Evolutionary conservation across 2,329 filamentous ascomycete species (phyloP).

Genomic region (Anthostomella pinea): DNA sequence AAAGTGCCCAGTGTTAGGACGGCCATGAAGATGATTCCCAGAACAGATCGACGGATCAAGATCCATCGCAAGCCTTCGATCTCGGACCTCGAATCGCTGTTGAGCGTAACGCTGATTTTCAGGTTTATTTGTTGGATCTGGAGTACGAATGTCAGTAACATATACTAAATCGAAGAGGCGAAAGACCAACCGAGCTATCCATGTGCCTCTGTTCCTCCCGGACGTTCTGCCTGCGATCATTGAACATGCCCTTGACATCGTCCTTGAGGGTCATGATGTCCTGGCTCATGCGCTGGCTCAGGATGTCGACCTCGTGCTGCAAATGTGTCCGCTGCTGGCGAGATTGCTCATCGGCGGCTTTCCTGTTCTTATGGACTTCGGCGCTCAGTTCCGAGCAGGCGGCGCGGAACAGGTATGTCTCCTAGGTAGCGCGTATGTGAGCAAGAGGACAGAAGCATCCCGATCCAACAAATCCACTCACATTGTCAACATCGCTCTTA

Average conservation of each 20-base stretch:
- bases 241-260: slow-evolving; percentile 91
- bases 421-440: slow-evolving; percentile 38
- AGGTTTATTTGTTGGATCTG: slow-evolving; percentile 93
- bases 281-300: slow-evolving; percentile 80
- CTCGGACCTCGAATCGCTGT: slow-evolving; percentile 86
- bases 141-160: slow-evolving; percentile 2
- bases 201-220: slow-evolving; percentile 81
- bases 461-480: slow-evolving; percentile 9
- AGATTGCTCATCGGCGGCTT: slow-evolving; percentile 74
- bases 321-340: slow-evolving; percentile 79
- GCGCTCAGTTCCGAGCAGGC: slow-evolving; percentile 89
- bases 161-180: slow-evolving; percentile 3
- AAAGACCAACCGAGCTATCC: slow-evolving; percentile 68
- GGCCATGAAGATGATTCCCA: slow-evolving; percentile 66
- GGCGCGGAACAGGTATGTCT: slow-evolving; percentile 89
- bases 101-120: slow-evolving; percentile 87
- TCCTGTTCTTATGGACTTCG: slow-evolving; percentile 77
- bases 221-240: slow-evolving; percentile 91
- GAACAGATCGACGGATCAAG: slow-evolving; percentile 59
- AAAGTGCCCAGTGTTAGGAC: slow-evolving; percentile 58
- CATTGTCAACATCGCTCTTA: slow-evolving; percentile 90
- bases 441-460: background rate
- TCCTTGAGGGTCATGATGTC: slow-evolving; percentile 81
- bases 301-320: slow-evolving; percentile 93
- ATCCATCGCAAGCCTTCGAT: slow-evolving; percentile 93